Evolutionary conservation across 345 rosid species (phyloP).

Genomic region (Eucalyptus cloeziana): DNA sequence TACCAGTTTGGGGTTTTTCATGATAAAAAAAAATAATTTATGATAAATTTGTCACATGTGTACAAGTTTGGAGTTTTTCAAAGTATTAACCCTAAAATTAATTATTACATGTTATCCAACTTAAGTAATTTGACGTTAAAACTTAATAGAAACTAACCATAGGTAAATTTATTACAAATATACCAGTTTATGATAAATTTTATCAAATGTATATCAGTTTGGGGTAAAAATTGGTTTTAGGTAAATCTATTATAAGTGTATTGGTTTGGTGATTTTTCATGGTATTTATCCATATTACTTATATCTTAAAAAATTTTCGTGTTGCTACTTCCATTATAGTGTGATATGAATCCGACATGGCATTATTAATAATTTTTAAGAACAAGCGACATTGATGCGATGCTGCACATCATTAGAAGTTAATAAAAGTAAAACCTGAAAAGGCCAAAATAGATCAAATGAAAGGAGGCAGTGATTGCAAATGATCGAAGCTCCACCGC

Average conservation of each 20-base stretch:
- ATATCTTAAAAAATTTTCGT: accelerated
- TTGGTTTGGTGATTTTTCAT: accelerated
- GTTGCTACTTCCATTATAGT: accelerated
- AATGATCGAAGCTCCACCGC: accelerated
- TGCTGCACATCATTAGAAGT: neutral
- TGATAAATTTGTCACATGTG: no score
- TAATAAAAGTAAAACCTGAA: neutral
- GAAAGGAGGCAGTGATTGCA: neutral
- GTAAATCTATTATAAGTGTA: accelerated
- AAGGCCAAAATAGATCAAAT: neutral
- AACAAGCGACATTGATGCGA: neutral
- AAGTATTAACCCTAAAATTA: accelerated
- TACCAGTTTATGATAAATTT: accelerated
- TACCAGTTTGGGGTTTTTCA: no score
- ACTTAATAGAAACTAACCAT: accelerated
- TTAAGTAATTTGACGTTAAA: accelerated
- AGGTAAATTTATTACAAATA: accelerated
- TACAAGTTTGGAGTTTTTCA: no score
- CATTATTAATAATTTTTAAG: neutral
- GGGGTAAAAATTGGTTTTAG: accelerated
- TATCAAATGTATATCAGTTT: accelerated
- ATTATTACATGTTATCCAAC: accelerated
- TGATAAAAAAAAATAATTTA: no score
- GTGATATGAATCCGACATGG: neutral
- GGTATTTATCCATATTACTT: accelerated